These are phyloP conservation scores for Fusarium musae DNA, from an alignment of 2,329 filamentous ascomycete genomes.

Conservation along the genomic window DNA sequence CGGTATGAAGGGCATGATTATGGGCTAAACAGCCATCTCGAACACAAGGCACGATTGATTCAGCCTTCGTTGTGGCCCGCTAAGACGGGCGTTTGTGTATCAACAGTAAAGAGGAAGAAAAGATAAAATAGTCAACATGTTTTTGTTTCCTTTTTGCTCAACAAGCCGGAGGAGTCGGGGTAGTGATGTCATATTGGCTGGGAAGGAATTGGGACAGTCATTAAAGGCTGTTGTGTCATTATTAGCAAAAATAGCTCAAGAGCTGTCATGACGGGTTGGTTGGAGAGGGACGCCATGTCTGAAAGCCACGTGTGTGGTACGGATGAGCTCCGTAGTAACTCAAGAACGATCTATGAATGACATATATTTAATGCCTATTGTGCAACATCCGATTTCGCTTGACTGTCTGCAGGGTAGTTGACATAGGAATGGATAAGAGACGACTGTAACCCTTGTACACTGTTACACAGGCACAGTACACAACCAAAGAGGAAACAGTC, in stretches of 20 bases:
- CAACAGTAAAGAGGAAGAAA: slow-evolving; percentile 44
- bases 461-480: not conserved
- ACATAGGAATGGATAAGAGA: not conserved
- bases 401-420: not conserved
- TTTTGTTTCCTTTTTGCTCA: slow-evolving; percentile 42
- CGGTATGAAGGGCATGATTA: slow-evolving; percentile 80
- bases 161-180: slow-evolving; percentile 40
- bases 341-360: slow-evolving; percentile 44
- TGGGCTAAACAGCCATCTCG: slow-evolving; percentile 63
- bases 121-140: slow-evolving; percentile 46
- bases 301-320: slow-evolving; percentile 13
- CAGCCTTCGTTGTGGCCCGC: slow-evolving; percentile 32
- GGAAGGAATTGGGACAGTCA: slow-evolving; percentile 39
- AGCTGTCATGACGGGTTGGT: slow-evolving; percentile 38
- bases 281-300: slow-evolving; percentile 26
- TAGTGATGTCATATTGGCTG: slow-evolving; percentile 40
- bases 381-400: not conserved
- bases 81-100: slow-evolving; percentile 40
- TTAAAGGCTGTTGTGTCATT: slow-evolving; percentile 40
- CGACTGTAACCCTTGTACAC: not conserved
- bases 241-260: slow-evolving; percentile 34
- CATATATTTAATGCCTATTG: slow-evolving; percentile 38
- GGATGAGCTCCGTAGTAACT: slow-evolving; percentile 37
- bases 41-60: slow-evolving; percentile 37
- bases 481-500: too few relatives aligned